A percentile compares a stretch with the other conserved stretches of the same genome.
Evolutionary conservation across 1,284 basidiomycete genomes (phyloP).

Genomic region (Apiotrichum porosum): DNA sequence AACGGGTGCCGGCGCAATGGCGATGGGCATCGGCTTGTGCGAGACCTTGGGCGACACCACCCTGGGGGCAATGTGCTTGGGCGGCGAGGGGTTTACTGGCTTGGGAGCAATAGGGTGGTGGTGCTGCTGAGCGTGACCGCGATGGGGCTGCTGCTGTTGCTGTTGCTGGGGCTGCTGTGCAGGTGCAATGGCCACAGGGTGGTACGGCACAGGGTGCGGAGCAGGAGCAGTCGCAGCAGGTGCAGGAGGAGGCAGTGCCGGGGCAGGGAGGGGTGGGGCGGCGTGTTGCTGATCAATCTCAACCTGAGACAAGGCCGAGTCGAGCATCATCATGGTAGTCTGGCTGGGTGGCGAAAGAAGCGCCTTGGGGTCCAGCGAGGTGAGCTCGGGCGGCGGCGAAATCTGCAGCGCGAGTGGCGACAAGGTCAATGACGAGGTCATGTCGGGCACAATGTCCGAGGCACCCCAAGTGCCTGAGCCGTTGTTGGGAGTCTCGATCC

Average conservation of each 20-base stretch:
- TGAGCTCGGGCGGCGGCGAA: conserved; percentile 4
- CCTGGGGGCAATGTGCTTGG: conserved; percentile 2
- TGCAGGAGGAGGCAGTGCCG: neutral
- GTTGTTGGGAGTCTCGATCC: conserved; percentile 5
- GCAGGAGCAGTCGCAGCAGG: neutral
- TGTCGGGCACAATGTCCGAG: conserved; percentile 9
- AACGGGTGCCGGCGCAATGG: neutral
- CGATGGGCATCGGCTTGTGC: neutral
- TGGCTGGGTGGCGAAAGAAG: conserved; percentile 9
- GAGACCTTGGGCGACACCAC: neutral
- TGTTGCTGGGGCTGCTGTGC: neutral
- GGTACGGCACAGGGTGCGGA: neutral
- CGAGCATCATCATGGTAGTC: conserved; percentile 22
- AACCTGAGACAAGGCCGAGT: conserved; percentile 23
- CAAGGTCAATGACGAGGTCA: conserved; percentile 11
- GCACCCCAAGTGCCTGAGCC: conserved; percentile 7
- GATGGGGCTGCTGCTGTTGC: neutral
- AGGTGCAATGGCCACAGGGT: neutral
- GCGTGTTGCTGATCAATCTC: conserved; percentile 21
- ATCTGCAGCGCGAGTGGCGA: conserved; percentile 33
- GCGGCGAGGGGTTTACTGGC: neutral
- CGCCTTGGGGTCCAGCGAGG: conserved; percentile 21
- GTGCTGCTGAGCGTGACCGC: neutral
- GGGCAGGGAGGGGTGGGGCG: neutral
- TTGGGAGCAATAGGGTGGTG: neutral